A percentile compares a stretch with the other conserved stretches of the same genome.
phyloP scores from a whole-genome alignment of 169 alveolate species.

The Babesia divergens region DNA sequence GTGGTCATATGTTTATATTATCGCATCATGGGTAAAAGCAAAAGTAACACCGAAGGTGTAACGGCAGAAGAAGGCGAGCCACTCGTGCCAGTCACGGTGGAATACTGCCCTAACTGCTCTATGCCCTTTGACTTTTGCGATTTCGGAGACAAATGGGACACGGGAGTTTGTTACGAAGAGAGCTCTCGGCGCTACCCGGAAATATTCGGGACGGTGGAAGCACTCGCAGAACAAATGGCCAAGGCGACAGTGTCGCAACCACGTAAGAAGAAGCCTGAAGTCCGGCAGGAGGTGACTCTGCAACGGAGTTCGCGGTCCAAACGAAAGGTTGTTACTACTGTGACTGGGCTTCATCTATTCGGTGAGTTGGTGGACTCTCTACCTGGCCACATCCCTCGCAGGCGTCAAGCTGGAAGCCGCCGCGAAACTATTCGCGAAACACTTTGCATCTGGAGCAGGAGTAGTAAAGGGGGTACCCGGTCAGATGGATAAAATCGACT shows the following conservation, averaged over 20 bases:
- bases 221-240: conserved; percentile 30
- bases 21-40: conserved; percentile 24
- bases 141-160: conserved; percentile 74
- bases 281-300: conserved; percentile 62
- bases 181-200: conserved; percentile 69
- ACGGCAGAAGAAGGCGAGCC: conserved; percentile 28
- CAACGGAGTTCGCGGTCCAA: conserved; percentile 79
- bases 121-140: conserved; percentile 87
- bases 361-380: conserved; percentile 24
- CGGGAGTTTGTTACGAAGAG: conserved; percentile 70
- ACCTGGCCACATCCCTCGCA: background rate
- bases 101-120: conserved; percentile 72
- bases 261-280: conserved; percentile 45
- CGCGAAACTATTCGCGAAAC: conserved; percentile 82
- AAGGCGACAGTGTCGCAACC: conserved; percentile 4
- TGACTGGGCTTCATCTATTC: conserved; percentile 80
- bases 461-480: conserved; percentile 82
- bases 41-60: background rate
- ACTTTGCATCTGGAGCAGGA: conserved; percentile 84
- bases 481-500: conserved; percentile 73
- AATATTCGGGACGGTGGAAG: conserved; percentile 39
- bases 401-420: conserved; percentile 81
- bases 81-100: conserved; percentile 43
- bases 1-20: no score
- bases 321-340: conserved; percentile 81